phyloP scores from a whole-genome alignment of 495 filamentous ascomycete species.

The Trichocladium uniseriatum region DNA sequence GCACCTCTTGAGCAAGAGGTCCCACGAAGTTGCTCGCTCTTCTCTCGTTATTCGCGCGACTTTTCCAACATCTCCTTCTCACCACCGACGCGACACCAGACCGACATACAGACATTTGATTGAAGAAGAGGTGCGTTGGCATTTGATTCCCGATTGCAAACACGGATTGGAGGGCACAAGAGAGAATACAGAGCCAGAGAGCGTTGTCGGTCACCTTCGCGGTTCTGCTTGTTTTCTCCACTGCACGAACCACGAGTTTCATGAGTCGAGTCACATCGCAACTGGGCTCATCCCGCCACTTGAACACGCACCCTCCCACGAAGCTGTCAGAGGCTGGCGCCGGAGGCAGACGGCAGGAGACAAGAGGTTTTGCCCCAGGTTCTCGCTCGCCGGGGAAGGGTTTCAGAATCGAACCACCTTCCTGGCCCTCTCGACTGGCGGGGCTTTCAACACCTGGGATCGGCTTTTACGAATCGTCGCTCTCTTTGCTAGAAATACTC shows the following conservation, averaged over 20 bases:
- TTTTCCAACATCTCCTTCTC: neutral
- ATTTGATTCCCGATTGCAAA: neutral
- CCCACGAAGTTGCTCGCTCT: constrained; percentile 1
- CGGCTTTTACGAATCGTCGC: too few species aligned
- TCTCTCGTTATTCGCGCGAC: neutral
- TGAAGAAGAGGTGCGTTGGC: constrained; percentile 14
- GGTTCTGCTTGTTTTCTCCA: neutral
- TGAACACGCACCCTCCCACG: neutral
- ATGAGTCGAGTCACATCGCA: constrained; percentile 5
- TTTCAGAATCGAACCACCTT: too few species aligned
- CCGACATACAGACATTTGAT: too few species aligned
- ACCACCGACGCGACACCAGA: neutral
- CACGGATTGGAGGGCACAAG: too few species aligned
- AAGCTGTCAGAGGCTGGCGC: neutral
- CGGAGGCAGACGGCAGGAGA: neutral
- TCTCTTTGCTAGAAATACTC: too few species aligned
- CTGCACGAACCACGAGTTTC: constrained; percentile 2
- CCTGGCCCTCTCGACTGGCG: too few species aligned
- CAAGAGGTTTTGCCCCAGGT: too few species aligned
- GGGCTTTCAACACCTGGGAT: too few species aligned
- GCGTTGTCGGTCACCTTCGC: neutral
- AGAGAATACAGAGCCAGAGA: too few species aligned
- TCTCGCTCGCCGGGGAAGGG: too few species aligned
- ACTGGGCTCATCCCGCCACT: neutral
- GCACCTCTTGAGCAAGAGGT: neutral